Evolutionary conservation across 139 green algal genomes (phyloP), one percentile per base, ranked within the genome.

Genomic region (Chlorella sp.): DNA sequence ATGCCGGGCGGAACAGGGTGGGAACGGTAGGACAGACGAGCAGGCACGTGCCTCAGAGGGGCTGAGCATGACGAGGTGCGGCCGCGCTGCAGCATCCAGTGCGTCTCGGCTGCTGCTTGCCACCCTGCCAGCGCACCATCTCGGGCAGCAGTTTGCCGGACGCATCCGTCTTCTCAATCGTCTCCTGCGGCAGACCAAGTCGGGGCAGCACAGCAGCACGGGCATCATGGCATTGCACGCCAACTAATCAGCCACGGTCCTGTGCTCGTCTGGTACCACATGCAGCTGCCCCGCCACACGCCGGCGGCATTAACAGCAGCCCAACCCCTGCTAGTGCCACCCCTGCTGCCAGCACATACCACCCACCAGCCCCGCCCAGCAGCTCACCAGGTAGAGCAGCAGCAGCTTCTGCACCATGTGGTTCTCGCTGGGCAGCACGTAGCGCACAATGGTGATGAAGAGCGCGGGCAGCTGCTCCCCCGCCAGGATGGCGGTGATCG

Each of bases 381-480:
- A 0, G 43, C 92, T 74, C 74, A 97, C 95, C 91, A 99, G 89
- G 86, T 99, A 99, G 41, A 99, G 91, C 38, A 99, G 92, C 85
- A 99, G 90, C 64, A 99, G 92, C 88, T 99, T 99, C 88, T 99
- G 97, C 51, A 99, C 92, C 30, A 92, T 96, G 87, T 99, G 96
- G 90, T 99, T 96, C 85, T 99, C 97, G 6, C 91, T 97, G 14
- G 97, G 97, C 67, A 99, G 92, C 26, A 99, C 97, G 82, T 99
- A 99, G 73, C 97, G 94, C 41, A 99, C 96, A 77, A 99, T 98
- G 28, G 97, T 99, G 85, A 99, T 99, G 92, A 99, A 99, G 20
- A 99, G 92, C 54, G 92, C 88, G 4, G 97, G 96, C 44, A 99
- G 86, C 89, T 97, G 93, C 91, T 99, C 97, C 11, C 97, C 97